Conservation (phyloP, 208 protist genomes). For the Trypanosoma conorhini region DNA sequence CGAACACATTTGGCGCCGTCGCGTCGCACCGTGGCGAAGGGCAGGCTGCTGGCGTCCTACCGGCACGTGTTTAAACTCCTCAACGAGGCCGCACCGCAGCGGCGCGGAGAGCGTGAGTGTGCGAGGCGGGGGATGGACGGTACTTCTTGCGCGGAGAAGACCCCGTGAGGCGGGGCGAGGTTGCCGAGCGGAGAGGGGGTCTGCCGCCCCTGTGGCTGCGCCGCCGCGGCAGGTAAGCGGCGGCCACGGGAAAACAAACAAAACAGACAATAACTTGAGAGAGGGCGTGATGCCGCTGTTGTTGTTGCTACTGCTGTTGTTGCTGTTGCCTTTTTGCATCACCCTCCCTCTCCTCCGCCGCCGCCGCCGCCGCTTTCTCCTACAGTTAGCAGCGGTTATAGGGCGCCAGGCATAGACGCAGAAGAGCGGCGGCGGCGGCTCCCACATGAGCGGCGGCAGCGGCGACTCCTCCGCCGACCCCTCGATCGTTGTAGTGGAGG, state of each 20-base stretch:
- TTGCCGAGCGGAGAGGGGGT: no score
- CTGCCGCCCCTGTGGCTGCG: no score
- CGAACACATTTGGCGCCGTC: conserved; percentile 35
- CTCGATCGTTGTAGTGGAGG: conserved; percentile 20
- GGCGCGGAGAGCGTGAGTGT: background rate
- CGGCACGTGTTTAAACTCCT: conserved; percentile 67
- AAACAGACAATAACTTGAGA: no score
- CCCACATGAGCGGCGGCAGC: conserved; percentile 6
- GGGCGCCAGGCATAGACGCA: background rate
- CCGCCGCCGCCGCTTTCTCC: conserved; percentile 9
- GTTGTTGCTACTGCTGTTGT: no score
- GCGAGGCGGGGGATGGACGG: background rate
- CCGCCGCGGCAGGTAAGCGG: no score
- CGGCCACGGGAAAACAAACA: no score
- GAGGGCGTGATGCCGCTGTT: no score
- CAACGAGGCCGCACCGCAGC: conserved; percentile 54
- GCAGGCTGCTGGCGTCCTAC: conserved; percentile 50
- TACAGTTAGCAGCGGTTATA: background rate
- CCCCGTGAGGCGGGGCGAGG: background rate
- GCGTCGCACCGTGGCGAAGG: conserved; percentile 38
- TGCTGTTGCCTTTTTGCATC: no score
- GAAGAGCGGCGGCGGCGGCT: background rate
- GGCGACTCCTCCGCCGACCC: conserved; percentile 12
- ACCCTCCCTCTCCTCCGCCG: no score
- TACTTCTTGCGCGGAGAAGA: background rate